phyloP scores from a whole-genome alignment of 768 basidiomycete genomes.

The Amanita pallidorosea region DNA sequence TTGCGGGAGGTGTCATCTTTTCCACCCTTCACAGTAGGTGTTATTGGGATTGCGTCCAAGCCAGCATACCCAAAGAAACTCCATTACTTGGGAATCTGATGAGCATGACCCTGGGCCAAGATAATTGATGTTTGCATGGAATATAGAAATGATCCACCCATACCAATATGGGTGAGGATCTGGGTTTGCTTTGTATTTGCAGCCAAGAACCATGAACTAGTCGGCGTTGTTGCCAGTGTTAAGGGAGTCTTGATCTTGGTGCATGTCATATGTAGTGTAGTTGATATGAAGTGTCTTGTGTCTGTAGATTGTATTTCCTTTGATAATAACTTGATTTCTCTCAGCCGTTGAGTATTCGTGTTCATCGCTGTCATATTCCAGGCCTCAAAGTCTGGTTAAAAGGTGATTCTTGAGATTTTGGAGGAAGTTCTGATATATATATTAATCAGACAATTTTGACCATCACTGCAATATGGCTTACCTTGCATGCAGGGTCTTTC shows the following conservation, averaged over 20 bases:
- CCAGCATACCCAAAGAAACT: neutral
- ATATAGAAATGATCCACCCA: slow-evolving; percentile 17
- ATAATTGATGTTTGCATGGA: slow-evolving; percentile 17
- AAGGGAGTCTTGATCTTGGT: slow-evolving; percentile 27
- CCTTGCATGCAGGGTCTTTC: slow-evolving; percentile 19
- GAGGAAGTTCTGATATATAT: slow-evolving; percentile 15
- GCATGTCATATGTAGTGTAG: slow-evolving; percentile 32
- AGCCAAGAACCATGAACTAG: neutral
- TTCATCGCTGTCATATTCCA: slow-evolving; percentile 16
- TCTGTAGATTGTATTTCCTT: slow-evolving; percentile 12
- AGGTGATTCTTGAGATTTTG: slow-evolving; percentile 18
- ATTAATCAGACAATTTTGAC: too few species aligned
- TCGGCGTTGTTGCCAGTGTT: slow-evolving; percentile 17
- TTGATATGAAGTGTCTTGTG: slow-evolving; percentile 23
- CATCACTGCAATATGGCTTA: slow-evolving; percentile 4
- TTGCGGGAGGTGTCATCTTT: slow-evolving; percentile 7
- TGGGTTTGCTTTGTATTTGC: neutral
- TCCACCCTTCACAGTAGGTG: slow-evolving; percentile 9
- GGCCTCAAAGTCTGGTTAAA: slow-evolving; percentile 14
- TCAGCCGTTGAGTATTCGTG: slow-evolving; percentile 12
- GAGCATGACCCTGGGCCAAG: neutral
- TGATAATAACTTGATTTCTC: slow-evolving; percentile 6
- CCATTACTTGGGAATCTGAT: neutral
- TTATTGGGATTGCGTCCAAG: slow-evolving; percentile 8
- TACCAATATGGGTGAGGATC: slow-evolving; percentile 22